phyloP scores from a whole-genome alignment of 2,329 filamentous ascomycete genomes.

The Colletotrichum navitas region DNA sequence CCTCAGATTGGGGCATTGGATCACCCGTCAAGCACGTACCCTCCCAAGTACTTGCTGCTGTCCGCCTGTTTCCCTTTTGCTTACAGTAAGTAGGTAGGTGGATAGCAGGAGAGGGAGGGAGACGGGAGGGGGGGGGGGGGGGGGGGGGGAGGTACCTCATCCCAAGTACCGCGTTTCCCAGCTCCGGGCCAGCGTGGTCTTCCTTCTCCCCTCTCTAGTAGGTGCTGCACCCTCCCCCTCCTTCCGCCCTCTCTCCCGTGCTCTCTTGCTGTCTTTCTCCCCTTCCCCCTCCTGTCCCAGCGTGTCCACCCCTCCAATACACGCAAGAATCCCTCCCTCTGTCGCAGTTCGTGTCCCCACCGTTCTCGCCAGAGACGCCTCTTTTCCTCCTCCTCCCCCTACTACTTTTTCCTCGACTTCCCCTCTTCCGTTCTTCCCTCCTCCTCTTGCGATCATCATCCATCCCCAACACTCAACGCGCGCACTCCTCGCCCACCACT shows the following conservation, averaged over 20 bases:
- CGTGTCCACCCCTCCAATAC: slow-evolving; percentile 30
- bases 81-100: neutral
- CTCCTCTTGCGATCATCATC: slow-evolving; percentile 45
- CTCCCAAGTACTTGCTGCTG: neutral
- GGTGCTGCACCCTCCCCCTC: slow-evolving; percentile 2
- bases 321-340: slow-evolving; percentile 32
- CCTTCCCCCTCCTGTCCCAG: slow-evolving; percentile 28
- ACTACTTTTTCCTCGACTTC: slow-evolving; percentile 40
- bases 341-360: slow-evolving; percentile 40
- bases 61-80: slow-evolving; percentile 27
- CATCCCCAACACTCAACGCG: slow-evolving; percentile 49
- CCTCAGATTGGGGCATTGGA: neutral
- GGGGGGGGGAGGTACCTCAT: slow-evolving; percentile 18
- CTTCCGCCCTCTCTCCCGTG: slow-evolving; percentile 9
- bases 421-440: slow-evolving; percentile 37
- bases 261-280: slow-evolving; percentile 17
- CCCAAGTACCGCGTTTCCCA: slow-evolving; percentile 19
- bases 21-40: slow-evolving; percentile 18
- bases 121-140: neutral
- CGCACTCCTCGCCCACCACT: slow-evolving; percentile 40
- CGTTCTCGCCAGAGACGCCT: slow-evolving; percentile 34
- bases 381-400: slow-evolving; percentile 39
- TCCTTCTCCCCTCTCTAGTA: slow-evolving; percentile 19
- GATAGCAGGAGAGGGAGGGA: slow-evolving; percentile 3
- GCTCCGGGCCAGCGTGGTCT: slow-evolving; percentile 31